Conservation (phyloP, 208 protist genomes). For the Trichomonas tenax region DNA sequence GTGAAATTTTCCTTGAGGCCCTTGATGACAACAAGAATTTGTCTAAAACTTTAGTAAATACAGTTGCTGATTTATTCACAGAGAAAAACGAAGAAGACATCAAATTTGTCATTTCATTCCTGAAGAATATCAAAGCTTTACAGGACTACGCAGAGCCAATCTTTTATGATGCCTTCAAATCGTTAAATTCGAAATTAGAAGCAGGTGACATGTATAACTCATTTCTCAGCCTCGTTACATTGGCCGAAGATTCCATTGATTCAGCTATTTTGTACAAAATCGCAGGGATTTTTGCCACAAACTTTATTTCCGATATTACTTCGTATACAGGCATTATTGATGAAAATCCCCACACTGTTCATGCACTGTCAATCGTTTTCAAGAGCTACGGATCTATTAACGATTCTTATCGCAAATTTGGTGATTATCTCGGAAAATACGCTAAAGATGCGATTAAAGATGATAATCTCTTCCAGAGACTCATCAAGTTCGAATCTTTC, state of each 20-base stretch:
- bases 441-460: neutral
- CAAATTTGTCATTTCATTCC: neutral
- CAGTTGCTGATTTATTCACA: neutral
- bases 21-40: neutral
- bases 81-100: neutral
- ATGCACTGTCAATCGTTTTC: neutral
- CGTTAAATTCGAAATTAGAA: neutral
- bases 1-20: neutral
- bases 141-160: neutral
- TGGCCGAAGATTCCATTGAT: neutral
- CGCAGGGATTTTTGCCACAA: neutral
- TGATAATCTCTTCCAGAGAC: neutral
- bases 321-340: neutral
- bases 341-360: neutral
- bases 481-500: neutral
- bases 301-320: neutral
- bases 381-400: neutral
- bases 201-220: neutral
- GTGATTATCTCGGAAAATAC: neutral
- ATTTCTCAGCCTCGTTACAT: neutral
- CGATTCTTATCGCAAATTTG: neutral
- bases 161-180: neutral
- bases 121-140: neutral
- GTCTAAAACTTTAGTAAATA: neutral
- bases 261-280: neutral